phyloP scores from a whole-genome alignment of 2,329 filamentous ascomycete genomes.

The Pseudodiploospora longispora region DNA sequence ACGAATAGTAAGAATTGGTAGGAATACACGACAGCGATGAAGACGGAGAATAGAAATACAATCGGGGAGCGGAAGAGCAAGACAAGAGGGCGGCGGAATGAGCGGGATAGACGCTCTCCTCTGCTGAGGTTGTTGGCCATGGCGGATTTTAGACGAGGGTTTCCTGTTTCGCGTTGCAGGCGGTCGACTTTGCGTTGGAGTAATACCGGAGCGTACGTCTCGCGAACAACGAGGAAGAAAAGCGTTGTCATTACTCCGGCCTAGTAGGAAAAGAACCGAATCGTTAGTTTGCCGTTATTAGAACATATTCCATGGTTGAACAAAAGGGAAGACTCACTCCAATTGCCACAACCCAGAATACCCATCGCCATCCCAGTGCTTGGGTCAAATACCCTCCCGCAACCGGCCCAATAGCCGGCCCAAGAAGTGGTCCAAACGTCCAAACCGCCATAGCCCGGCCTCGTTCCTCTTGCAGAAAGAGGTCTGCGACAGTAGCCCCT shows the following conservation, averaged over 20 bases:
- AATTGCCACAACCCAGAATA: slow-evolving; percentile 30
- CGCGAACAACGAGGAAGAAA: neutral
- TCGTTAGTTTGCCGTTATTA: too few relatives aligned
- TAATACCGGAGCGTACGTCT: slow-evolving; percentile 2
- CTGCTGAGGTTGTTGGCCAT: neutral
- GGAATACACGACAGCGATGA: slow-evolving; percentile 44
- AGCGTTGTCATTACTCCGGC: too few relatives aligned
- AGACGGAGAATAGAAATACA: slow-evolving; percentile 37
- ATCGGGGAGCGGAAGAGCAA: slow-evolving; percentile 42
- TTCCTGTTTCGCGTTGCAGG: slow-evolving; percentile 18
- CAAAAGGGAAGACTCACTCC: too few relatives aligned
- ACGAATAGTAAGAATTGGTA: slow-evolving; percentile 47
- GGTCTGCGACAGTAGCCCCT: slow-evolving; percentile 46
- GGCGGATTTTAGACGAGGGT: slow-evolving; percentile 25
- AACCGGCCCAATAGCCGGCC: slow-evolving; percentile 40
- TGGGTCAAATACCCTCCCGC: slow-evolving; percentile 42
- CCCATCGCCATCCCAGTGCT: slow-evolving; percentile 44
- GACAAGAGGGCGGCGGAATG: slow-evolving; percentile 11
- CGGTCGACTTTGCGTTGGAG: slow-evolving; percentile 15
- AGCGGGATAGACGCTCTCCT: too few relatives aligned
- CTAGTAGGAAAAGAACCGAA: too few relatives aligned
- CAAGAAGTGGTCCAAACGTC: slow-evolving; percentile 50
- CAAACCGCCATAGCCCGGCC: slow-evolving; percentile 43
- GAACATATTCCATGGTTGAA: too few relatives aligned
- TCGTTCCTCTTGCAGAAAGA: slow-evolving; percentile 40